These are phyloP conservation scores for Podila epicladia DNA, from an alignment of 192 early-diverging fungal species.

Conservation along the genomic window DNA sequence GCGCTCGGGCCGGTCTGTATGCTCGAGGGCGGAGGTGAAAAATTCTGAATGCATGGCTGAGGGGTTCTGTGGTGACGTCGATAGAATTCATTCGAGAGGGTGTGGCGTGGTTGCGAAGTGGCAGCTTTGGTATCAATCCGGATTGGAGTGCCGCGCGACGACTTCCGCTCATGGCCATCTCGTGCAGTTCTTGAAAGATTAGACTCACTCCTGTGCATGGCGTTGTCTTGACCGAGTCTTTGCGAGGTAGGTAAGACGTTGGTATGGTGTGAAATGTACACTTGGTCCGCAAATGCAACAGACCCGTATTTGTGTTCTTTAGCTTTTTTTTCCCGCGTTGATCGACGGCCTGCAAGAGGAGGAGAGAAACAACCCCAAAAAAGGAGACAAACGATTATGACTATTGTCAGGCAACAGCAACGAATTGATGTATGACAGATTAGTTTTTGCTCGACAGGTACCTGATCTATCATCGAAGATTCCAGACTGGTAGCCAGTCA, in stretches of 20 bases:
- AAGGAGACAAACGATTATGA: neutral
- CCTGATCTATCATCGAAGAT: slow-evolving; percentile 2
- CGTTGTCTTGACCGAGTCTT: too few relatives aligned
- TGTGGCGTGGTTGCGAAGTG: neutral
- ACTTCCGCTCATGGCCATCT: neutral
- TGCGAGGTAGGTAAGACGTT: too few relatives aligned
- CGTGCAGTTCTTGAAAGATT: neutral
- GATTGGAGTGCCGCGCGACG: neutral
- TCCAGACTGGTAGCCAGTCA: slow-evolving; percentile 13
- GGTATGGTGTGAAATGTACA: too few relatives aligned
- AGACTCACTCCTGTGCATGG: neutral
- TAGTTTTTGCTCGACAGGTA: neutral
- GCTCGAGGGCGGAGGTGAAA: neutral
- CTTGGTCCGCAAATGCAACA: slow-evolving; percentile 5
- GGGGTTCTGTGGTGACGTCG: neutral
- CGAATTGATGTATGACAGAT: neutral
- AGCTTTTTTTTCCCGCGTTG: neutral
- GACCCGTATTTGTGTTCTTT: neutral
- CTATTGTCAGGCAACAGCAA: neutral
- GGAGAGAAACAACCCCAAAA: neutral
- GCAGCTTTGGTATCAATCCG: neutral
- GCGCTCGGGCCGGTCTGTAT: neutral
- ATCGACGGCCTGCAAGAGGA: neutral
- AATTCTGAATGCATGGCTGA: neutral
- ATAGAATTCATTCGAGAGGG: neutral